Base-by-base conservation (phyloP, 441 rosid species). In the Euphorbia corollata region DNA sequence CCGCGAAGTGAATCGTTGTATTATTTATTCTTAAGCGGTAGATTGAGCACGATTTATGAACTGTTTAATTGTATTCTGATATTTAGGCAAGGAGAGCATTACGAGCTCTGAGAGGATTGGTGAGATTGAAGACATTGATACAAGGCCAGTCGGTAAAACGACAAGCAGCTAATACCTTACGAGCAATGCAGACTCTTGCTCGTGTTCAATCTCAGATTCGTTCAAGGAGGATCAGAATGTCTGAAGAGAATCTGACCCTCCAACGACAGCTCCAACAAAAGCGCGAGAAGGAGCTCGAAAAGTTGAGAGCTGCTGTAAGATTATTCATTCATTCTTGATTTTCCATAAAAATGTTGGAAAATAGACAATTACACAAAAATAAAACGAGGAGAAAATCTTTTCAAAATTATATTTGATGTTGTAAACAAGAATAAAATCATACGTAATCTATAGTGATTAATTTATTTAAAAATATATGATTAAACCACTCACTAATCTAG, bases 121-220 rank as follows among this genome's bases (percentile, higher is more conserved):
- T 83, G 71, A 86, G 97, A 77, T 77, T 93, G 83, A 93, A 82
- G 80, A 76, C 85, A 34, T 64, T 91, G 80, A 79, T 87, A 58
- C 87, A 81, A 64, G 90, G 96, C 19, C 87, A 87, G 64, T 68
- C 86, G 27, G 97, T 93, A 47, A 86, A 79, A 78, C 83, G 88
- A 47, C 99, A 93, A 86, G 85, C 97, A 2, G 75, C 83, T 36
- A 73, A 87, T 12, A 87, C 95, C 7, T 71, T 93, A 70, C 80
- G 79, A 65, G 86, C 88, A 77, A 93, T 93, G 99, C 97, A 91
- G 85, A 86, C 90, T 48, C 88, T 94, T 66, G 89, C 96, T 67
- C 88, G 85, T 43, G 71, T 94, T 69, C 97, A 94, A 75, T 84
- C 89, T 65, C 87, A 89, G 79, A 77, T 94, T 72, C 85, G 86